Evolutionary conservation across 139 green algal genomes (phyloP).

Genomic region (Eudorina sp.): DNA sequence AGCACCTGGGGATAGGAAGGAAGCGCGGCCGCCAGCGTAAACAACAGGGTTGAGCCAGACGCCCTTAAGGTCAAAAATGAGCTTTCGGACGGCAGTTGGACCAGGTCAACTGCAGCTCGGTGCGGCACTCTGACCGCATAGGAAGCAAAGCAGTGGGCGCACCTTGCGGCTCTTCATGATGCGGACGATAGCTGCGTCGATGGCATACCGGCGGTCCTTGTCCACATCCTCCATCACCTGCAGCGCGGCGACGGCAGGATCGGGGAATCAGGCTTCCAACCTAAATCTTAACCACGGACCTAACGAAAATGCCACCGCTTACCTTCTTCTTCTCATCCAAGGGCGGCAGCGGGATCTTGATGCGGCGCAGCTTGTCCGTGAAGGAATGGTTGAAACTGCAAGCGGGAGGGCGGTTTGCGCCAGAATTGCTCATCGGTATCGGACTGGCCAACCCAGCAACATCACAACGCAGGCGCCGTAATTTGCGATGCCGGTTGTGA

Average conservation of each 20-base stretch:
- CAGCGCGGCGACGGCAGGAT: neutral
- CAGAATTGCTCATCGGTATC: too few species aligned
- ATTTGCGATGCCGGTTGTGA: too few species aligned
- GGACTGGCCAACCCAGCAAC: too few species aligned
- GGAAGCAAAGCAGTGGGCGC: constrained; percentile 40
- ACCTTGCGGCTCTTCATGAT: constrained; percentile 95
- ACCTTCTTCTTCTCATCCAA: constrained; percentile 95
- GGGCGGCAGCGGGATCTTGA: constrained; percentile 91
- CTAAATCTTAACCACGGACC: neutral
- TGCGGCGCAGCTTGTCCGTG: constrained; percentile 89
- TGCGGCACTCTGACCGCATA: too few species aligned
- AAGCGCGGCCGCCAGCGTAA: too few species aligned
- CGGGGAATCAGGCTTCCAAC: neutral
- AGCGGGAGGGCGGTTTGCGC: too few species aligned
- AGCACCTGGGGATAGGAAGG: constrained; percentile 73
- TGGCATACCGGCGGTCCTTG: constrained; percentile 90
- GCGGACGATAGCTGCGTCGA: constrained; percentile 92
- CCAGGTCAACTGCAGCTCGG: constrained; percentile 47
- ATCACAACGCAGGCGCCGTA: too few species aligned
- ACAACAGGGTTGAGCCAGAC: too few species aligned
- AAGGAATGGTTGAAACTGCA: constrained; percentile 83
- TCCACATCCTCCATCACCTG: constrained; percentile 93
- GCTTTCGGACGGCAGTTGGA: too few species aligned
- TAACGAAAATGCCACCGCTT: neutral
- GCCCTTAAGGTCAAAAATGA: too few species aligned